phyloP scores from a whole-genome alignment of 1,284 basidiomycete genomes.

The Blastosporella zonata region DNA sequence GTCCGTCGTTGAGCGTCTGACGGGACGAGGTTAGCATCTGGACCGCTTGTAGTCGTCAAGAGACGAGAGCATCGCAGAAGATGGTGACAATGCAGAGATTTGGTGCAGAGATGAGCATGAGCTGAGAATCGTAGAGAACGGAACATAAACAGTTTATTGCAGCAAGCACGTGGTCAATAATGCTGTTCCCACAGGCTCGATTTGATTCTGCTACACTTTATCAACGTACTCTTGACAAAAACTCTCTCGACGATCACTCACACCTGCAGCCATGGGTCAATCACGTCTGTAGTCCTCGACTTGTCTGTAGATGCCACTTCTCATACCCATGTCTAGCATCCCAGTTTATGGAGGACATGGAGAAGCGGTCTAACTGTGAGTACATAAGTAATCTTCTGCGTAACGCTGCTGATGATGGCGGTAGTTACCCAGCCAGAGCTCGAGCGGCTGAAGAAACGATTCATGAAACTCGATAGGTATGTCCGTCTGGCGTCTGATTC shows the following conservation, averaged over 20 bases:
- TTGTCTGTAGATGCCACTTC: neutral
- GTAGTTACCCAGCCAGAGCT: slow-evolving; percentile 90
- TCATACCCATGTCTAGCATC: slow-evolving; percentile 52
- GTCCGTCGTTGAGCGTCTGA: slow-evolving; percentile 68
- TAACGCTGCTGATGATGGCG: neutral
- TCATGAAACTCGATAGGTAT: slow-evolving; percentile 97
- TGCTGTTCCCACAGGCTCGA: slow-evolving; percentile 8
- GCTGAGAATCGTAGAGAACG: neutral
- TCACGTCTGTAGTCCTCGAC: slow-evolving; percentile 53
- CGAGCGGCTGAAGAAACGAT: slow-evolving; percentile 95
- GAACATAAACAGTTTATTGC: slow-evolving; percentile 10
- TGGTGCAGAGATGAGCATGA: neutral
- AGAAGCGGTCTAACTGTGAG: slow-evolving; percentile 88
- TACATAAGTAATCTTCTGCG: slow-evolving; percentile 16
- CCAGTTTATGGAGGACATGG: slow-evolving; percentile 93
- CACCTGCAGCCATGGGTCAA: slow-evolving; percentile 54
- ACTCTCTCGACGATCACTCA: slow-evolving; percentile 3
- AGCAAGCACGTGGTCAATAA: slow-evolving; percentile 6
- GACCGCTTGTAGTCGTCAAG: slow-evolving; percentile 1
- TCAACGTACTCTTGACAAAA: neutral
- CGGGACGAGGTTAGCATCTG: slow-evolving; percentile 21
- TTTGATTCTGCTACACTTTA: neutral
- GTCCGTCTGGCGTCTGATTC: neutral
- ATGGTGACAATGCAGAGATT: neutral
- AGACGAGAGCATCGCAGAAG: neutral